These are phyloP conservation scores for Cryptosporidium ubiquitum DNA, from an alignment of 169 alveolate species.

Conservation along the genomic window DNA sequence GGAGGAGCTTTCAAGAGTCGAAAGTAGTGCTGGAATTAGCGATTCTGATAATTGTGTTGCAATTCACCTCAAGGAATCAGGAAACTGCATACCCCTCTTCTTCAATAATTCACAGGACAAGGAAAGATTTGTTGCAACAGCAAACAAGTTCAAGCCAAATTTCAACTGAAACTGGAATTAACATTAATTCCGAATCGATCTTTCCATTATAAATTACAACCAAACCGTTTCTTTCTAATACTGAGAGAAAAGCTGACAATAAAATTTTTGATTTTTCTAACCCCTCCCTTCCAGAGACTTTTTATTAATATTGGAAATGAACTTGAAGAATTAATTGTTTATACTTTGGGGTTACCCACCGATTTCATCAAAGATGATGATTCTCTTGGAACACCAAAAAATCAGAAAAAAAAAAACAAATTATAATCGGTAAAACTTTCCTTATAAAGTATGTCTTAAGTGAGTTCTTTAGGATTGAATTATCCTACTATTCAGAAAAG, in stretches of 20 bases:
- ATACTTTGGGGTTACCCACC: background rate
- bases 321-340: background rate
- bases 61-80: constrained; percentile 85
- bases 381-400: background rate
- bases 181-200: background rate
- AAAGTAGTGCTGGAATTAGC: constrained; percentile 83
- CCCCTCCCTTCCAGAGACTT: background rate
- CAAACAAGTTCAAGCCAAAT: constrained; percentile 38
- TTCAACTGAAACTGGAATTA: background rate
- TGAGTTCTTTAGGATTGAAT: background rate
- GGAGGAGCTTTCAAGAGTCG: constrained; percentile 86
- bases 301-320: background rate
- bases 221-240: background rate
- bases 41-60: constrained; percentile 85
- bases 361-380: background rate
- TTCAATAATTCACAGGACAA: constrained; percentile 84
- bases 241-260: background rate
- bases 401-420: background rate
- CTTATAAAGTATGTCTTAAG: background rate
- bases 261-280: background rate
- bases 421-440: background rate
- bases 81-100: constrained; percentile 87
- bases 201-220: background rate
- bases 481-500: background rate
- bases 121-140: constrained; percentile 78